Evolutionary conservation across 441 rosid genomes (phyloP).

Genomic region (Adansonia rubrostipa): DNA sequence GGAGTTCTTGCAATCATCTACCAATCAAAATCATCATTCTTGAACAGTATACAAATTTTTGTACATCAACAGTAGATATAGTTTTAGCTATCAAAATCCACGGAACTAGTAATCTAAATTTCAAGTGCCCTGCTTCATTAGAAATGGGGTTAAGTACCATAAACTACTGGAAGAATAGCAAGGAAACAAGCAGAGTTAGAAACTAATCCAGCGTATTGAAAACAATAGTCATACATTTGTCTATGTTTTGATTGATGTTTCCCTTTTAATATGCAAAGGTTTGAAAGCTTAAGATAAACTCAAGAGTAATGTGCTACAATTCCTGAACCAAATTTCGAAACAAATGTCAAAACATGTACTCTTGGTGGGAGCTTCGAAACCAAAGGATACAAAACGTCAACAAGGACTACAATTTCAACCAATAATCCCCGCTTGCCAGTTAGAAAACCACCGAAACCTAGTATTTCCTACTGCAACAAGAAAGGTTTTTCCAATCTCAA

Average conservation of each 20-base stretch:
- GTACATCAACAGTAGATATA: too few relatives aligned
- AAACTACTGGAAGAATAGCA: too few relatives aligned
- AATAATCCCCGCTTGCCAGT: background rate
- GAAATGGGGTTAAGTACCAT: too few relatives aligned
- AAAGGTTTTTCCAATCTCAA: slow-evolving; percentile 2
- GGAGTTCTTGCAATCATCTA: too few relatives aligned
- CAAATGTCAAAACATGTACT: background rate
- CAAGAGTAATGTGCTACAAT: background rate
- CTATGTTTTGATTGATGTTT: too few relatives aligned
- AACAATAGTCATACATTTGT: too few relatives aligned
- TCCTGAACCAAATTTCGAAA: slow-evolving; percentile 7
- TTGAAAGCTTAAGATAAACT: slow-evolving; percentile 7
- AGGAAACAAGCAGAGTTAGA: background rate
- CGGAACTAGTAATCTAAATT: too few relatives aligned
- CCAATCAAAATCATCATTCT: too few relatives aligned
- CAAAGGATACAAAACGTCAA: background rate
- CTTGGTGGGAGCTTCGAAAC: slow-evolving; percentile 20
- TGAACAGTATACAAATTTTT: too few relatives aligned
- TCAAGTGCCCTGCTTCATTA: too few relatives aligned
- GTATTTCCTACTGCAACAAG: background rate
- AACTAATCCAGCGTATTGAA: too few relatives aligned
- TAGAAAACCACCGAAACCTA: background rate
- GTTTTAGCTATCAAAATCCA: too few relatives aligned
- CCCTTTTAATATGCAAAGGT: background rate
- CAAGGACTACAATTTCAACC: background rate